Evolutionary conservation across 2,329 filamentous ascomycete genomes (phyloP).

Genomic region (Grosmannia serpens): DNA sequence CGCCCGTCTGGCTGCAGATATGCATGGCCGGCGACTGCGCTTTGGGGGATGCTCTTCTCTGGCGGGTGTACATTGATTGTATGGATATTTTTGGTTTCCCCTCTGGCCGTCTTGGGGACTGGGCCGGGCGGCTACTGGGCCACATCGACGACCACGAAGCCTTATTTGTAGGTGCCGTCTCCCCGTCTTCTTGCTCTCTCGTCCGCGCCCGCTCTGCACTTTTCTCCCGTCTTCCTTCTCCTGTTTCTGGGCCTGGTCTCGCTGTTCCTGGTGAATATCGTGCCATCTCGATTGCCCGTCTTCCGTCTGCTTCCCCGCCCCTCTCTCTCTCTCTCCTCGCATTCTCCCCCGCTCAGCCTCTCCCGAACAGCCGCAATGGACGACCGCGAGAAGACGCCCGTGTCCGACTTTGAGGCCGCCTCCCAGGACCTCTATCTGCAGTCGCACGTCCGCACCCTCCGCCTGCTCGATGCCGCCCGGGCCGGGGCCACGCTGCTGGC

Average conservation of each 20-base stretch:
- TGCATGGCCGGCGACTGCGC: no score
- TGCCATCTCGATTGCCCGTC: neutral
- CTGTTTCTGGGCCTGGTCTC: neutral
- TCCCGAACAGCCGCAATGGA: conserved; percentile 4
- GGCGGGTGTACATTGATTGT: no score
- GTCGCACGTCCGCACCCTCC: conserved; percentile 26
- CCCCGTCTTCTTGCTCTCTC: neutral
- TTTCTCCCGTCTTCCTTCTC: neutral
- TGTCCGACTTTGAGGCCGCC: conserved; percentile 39
- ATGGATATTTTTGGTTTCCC: no score
- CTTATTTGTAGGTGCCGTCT: neutral
- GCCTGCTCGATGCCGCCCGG: conserved; percentile 31
- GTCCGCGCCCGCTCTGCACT: neutral
- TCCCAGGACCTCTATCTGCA: conserved; percentile 25
- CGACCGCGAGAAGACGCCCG: conserved; percentile 8
- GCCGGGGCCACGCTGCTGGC: conserved; percentile 37
- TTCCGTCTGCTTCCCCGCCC: neutral
- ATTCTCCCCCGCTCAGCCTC: neutral
- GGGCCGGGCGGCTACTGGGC: neutral
- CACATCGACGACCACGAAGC: neutral
- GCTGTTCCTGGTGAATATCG: neutral
- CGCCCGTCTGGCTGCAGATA: no score
- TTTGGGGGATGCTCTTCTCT: no score
- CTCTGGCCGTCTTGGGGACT: neutral
- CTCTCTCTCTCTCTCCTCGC: neutral